Conservation (phyloP, 2,329 filamentous ascomycete species). For the Golovinomyces cichoracearum region DNA sequence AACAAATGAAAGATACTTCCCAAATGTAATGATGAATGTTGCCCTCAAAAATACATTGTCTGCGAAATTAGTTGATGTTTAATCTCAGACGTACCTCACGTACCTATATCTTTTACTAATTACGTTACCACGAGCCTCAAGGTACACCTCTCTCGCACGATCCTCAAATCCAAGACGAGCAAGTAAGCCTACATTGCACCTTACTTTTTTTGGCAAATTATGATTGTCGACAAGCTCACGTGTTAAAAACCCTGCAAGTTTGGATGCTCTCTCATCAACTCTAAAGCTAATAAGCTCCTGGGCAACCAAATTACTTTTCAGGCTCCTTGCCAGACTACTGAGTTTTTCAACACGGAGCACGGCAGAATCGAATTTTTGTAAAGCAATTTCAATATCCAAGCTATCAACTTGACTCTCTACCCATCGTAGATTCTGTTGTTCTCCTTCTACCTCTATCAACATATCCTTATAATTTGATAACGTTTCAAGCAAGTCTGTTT, state of each 20-base stretch:
- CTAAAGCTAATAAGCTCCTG: constrained; percentile 85
- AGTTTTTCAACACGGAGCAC: constrained; percentile 68
- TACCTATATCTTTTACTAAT: constrained; percentile 67
- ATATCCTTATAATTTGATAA: constrained; percentile 60
- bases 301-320: constrained; percentile 66
- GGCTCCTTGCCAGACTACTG: constrained; percentile 46
- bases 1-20: constrained; percentile 86
- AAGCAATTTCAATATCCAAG: constrained; percentile 80
- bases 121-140: constrained; percentile 49
- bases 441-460: constrained; percentile 85
- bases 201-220: constrained; percentile 50
- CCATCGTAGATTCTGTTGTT: constrained; percentile 87
- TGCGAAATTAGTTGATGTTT: constrained; percentile 17
- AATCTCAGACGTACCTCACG: constrained; percentile 6
- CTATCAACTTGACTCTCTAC: constrained; percentile 89
- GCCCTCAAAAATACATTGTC: constrained; percentile 85
- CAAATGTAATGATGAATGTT: constrained; percentile 83
- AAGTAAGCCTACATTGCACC: constrained; percentile 61
- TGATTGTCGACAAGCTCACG: constrained; percentile 56
- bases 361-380: constrained; percentile 67
- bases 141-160: constrained; percentile 61
- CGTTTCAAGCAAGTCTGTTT: constrained; percentile 54
- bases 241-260: constrained; percentile 49
- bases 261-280: constrained; percentile 58
- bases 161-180: constrained; percentile 74